Evolutionary conservation across 2,329 filamentous ascomycete genomes (phyloP), one percentile per base, ranked within the genome.

Genomic region (Rutstroemia sp.): DNA sequence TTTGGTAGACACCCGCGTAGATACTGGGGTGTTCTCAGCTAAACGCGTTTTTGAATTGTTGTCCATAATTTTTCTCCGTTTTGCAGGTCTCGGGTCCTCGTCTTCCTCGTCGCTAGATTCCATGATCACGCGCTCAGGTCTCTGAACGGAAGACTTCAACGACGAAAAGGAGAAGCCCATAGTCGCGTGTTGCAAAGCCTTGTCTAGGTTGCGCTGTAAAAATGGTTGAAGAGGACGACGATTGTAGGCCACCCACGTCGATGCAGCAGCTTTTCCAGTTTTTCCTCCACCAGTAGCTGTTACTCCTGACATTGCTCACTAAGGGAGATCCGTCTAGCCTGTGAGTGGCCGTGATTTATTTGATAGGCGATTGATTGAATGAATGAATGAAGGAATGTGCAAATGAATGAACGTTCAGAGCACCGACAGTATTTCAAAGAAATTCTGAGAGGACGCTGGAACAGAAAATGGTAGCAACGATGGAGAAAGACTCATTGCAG

Each of bases 131-230:
- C 41, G 53, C 23, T 56, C 38, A 41, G 55, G 55, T 21, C 42
- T 23, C 30, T 48, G 56, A 14, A 44, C 46, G 16, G 56, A 38
- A 34, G 51, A 27, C 30, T 38, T 57, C 4, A 59, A 42, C 37
- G 59, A 60, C 30, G 64, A 65, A 10, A 63, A 8, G 12, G 54
- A 55, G 17, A 58, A 57, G 51, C 63, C 64, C 64, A 65, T 63
- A 12, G 39, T 63, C 42, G 61, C 50, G 49, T 45, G 46, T 8
- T 54, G 45, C 30, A 64, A 14, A 19, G 51, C 57, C 27, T 53
- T 59, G 30, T 59, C 62, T n/a, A 65, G 59, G 59, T 66, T 67
- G 44, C 62, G 57, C 17, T 51, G 45, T n/a, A 67, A 34, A 41
- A 59, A 65, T 19, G 60, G 52, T 49, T 50, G 51, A 19, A 37